These are phyloP conservation scores for Fusarium buharicum DNA, from an alignment of 2,329 filamentous ascomycete genomes.

Conservation along the genomic window DNA sequence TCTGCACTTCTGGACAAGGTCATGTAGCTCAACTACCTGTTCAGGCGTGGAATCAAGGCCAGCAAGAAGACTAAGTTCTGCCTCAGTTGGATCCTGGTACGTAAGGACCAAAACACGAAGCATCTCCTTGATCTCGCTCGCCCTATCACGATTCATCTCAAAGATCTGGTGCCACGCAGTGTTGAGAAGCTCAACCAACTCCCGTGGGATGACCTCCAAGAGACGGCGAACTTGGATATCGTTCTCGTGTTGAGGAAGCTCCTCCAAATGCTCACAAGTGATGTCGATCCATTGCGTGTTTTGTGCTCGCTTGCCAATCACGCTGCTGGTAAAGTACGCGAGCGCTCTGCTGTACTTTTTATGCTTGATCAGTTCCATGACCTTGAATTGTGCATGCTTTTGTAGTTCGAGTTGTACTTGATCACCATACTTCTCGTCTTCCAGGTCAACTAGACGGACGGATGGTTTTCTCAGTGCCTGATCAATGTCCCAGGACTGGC, in stretches of 20 bases:
- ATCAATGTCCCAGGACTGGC: slow-evolving; percentile 30
- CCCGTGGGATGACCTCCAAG: slow-evolving; percentile 54
- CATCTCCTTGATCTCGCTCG: slow-evolving; percentile 56
- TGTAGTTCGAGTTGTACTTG: slow-evolving; percentile 36
- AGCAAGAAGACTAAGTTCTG: slow-evolving; percentile 52
- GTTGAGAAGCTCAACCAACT: slow-evolving; percentile 51
- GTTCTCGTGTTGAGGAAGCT: slow-evolving; percentile 51
- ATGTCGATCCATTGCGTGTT: slow-evolving; percentile 59
- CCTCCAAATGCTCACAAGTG: slow-evolving; percentile 54
- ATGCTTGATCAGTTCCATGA: slow-evolving; percentile 47
- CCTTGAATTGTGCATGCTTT: slow-evolving; percentile 50
- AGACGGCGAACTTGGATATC: slow-evolving; percentile 53
- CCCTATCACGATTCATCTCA: slow-evolving; percentile 44
- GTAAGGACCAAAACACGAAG: slow-evolving; percentile 55
- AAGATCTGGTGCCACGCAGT: slow-evolving; percentile 54
- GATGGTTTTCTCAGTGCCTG: slow-evolving; percentile 8
- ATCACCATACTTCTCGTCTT: slow-evolving; percentile 33
- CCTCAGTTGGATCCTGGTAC: slow-evolving; percentile 54
- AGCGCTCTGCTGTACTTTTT: slow-evolving; percentile 57
- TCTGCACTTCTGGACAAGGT: slow-evolving; percentile 52
- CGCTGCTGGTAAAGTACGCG: slow-evolving; percentile 55
- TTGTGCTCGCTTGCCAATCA: slow-evolving; percentile 55
- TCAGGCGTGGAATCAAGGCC: slow-evolving; percentile 49
- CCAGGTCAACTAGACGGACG: slow-evolving; percentile 31
- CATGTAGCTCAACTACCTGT: slow-evolving; percentile 49